Base-by-base conservation (phyloP, 2,329 filamentous ascomycete genomes). In the Penicillium sp. region DNA sequence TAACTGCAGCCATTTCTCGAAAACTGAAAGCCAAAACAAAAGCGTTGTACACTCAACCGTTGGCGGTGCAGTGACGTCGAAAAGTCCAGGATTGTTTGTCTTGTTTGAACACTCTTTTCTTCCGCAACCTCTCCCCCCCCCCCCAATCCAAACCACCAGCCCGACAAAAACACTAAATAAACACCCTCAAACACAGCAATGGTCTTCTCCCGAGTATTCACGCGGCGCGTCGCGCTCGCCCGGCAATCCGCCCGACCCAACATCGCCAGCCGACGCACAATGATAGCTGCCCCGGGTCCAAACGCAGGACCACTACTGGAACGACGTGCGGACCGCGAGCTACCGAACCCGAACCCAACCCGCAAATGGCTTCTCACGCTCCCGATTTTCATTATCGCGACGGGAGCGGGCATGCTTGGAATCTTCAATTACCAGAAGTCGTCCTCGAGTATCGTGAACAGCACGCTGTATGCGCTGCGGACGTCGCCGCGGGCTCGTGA, bases 401-500 rank as follows among this genome's bases (percentile, higher is more conserved):
- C 96, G 67, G 84, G 85, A 49, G 81, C 83, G 55, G 89, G 88
- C 65, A 87, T 88, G 64, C 79, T 95, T 59, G 91, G 89, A 66
- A 97, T 99, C 76, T 97, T 99, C 89, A 99, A 99, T 84, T 97
- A 99, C 84, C 93, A 99, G 76, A 97, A 97, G 76, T 86, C 88
- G 57, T 91, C 90, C n/a, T 91, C 87, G 27, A 90, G 89, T 54
- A 85, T 93, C 31, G 90, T 97, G n/a, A 86, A 86, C 55, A 91
- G 89, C 55, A 94, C 92, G 5, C 84, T 99, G 29, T 99, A 97
- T 81, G 90, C 93, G 1, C 84, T 99, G 62, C 90, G 94, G 63
- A 95, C 90, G 3, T 91, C 89, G 57, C 79, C 84, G 3, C 78
- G 81, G 58, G 94, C 92, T 46, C 86, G 93, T 69, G 87, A 86